phyloP scores from a whole-genome alignment of 1,284 basidiomycete genomes.

The Phylloporus gajari region DNA sequence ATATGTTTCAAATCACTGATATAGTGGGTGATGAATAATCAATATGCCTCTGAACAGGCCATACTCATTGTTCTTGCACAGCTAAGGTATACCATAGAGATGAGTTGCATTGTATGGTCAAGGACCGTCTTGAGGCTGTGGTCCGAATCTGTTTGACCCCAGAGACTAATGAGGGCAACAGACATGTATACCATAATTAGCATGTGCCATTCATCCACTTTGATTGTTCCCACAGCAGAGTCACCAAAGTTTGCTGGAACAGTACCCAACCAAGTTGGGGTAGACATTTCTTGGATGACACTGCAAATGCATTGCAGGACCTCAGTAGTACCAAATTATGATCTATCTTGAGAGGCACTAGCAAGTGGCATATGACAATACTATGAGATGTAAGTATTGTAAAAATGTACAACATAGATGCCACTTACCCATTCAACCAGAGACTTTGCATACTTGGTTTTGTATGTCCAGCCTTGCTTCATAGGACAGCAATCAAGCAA shows the following conservation, averaged over 20 bases:
- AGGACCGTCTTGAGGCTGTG: neutral
- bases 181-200: neutral
- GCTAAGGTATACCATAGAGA: neutral
- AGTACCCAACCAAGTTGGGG: neutral
- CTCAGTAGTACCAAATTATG: neutral
- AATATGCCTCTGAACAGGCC: neutral
- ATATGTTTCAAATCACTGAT: neutral
- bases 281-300: neutral
- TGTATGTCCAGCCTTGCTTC: neutral
- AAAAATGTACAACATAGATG: neutral
- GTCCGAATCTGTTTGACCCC: neutral
- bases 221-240: neutral
- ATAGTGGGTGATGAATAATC: neutral
- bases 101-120: neutral
- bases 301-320: neutral
- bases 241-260: neutral
- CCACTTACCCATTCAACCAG: neutral
- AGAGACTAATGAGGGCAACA: neutral
- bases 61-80: neutral
- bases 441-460: neutral
- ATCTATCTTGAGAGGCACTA: neutral
- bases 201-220: neutral
- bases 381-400: neutral
- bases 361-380: neutral
- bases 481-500: neutral